phyloP scores from a whole-genome alignment of 2,329 filamentous ascomycete species.

The Ceratocystis papillata region DNA sequence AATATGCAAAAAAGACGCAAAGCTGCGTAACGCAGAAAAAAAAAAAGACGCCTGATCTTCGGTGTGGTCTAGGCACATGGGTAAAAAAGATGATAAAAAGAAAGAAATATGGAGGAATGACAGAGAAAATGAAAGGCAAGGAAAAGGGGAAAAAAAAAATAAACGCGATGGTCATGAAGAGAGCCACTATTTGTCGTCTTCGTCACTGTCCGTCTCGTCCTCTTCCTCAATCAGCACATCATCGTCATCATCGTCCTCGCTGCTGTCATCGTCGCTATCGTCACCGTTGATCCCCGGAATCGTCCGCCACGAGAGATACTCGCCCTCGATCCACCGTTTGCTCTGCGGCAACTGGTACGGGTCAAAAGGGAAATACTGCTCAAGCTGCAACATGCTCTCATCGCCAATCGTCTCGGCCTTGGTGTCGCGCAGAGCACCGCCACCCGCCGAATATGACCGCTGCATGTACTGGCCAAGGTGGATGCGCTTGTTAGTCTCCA shows the following conservation, averaged over 20 bases:
- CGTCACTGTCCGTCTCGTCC: slow-evolving; percentile 42
- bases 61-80: background rate
- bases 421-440: slow-evolving; percentile 31
- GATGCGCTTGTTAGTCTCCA: slow-evolving; percentile 87
- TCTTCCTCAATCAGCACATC: slow-evolving; percentile 38
- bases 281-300: slow-evolving; percentile 58
- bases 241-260: slow-evolving; percentile 38
- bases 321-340: slow-evolving; percentile 73
- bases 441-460: slow-evolving; percentile 42
- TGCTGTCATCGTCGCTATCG: slow-evolving; percentile 44
- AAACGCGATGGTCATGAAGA: background rate
- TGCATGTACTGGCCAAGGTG: slow-evolving; percentile 61
- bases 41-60: slow-evolving; percentile 5
- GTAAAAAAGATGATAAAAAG: slow-evolving; percentile 11
- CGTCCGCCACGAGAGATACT: slow-evolving; percentile 72
- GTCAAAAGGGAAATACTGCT: slow-evolving; percentile 95
- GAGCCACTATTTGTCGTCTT: slow-evolving; percentile 34
- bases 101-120: slow-evolving; percentile 3
- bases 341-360: slow-evolving; percentile 85
- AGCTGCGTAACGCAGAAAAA: background rate
- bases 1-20: background rate
- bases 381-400: slow-evolving; percentile 72
- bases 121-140: background rate
- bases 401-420: slow-evolving; percentile 33
- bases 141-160: slow-evolving; percentile 1